phyloP scores from a whole-genome alignment of 139 green algal species.

The Closterium sp. region DNA sequence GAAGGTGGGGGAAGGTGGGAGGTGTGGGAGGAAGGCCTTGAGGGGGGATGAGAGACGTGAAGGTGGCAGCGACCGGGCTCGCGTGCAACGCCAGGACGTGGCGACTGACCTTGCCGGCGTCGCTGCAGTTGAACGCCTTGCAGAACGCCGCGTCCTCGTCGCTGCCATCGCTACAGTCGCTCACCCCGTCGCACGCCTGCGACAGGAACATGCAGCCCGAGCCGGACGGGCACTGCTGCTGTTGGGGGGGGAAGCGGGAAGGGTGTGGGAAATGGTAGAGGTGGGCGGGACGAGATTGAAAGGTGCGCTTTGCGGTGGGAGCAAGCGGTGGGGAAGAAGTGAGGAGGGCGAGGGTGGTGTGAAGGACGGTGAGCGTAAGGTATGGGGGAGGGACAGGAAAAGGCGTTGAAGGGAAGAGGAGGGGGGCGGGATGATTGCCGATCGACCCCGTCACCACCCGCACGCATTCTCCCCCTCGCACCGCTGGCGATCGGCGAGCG shows the following conservation, averaged over 20 bases:
- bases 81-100: no score
- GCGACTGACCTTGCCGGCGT: neutral
- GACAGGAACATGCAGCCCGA: neutral
- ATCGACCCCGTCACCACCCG: no score
- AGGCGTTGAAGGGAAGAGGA: no score
- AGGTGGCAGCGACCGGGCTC: no score
- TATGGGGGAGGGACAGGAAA: no score
- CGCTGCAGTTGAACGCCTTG: slow-evolving; percentile 12
- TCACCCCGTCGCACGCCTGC: slow-evolving; percentile 9
- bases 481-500: no score
- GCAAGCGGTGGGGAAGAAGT: neutral
- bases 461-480: no score
- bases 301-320: neutral
- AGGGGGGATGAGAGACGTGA: no score
- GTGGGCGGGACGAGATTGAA: no score
- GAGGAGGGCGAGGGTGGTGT: neutral
- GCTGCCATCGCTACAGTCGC: neutral
- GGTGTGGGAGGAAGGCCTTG: no score
- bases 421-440: no score
- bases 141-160: slow-evolving; percentile 4
- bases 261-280: neutral
- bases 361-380: neutral
- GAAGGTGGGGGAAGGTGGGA: no score
- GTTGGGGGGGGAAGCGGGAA: neutral
- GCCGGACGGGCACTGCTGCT: neutral